phyloP scores from a whole-genome alignment of 306 rosid genomes.

The Pyrus betulifolia region DNA sequence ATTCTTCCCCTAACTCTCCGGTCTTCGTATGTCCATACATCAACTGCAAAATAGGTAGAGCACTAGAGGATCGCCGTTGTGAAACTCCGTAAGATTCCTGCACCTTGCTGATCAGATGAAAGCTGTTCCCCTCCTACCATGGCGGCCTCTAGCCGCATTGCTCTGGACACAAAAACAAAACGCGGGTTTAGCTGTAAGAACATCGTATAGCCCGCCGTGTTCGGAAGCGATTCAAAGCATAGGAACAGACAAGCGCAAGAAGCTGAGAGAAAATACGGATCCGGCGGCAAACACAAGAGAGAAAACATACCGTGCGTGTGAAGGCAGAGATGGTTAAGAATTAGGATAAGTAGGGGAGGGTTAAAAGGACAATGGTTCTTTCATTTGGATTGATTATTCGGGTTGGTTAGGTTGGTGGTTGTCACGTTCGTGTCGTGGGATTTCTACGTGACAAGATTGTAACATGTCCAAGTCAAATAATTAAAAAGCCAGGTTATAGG shows the following conservation, averaged over 20 bases:
- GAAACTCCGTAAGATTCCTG: not conserved
- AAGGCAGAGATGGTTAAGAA: slow-evolving; percentile 24
- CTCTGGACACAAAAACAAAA: not conserved
- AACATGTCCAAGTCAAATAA: slow-evolving; percentile 23
- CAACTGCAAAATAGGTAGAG: not conserved
- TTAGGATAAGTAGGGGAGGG: slow-evolving; percentile 13
- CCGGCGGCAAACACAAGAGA: slow-evolving; percentile 47
- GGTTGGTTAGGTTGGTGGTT: slow-evolving; percentile 56
- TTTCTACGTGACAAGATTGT: slow-evolving; percentile 24
- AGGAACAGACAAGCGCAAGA: slow-evolving; percentile 22
- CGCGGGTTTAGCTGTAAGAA: slow-evolving; percentile 8
- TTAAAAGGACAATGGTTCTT: slow-evolving; percentile 30
- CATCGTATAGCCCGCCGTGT: slow-evolving; percentile 47
- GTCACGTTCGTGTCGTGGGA: slow-evolving; percentile 62
- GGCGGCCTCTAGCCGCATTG: not conserved
- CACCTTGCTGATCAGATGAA: not conserved
- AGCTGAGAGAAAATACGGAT: slow-evolving; percentile 8
- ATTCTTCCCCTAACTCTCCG: slow-evolving; percentile 22
- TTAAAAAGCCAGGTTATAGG: not conserved
- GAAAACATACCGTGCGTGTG: slow-evolving; percentile 10
- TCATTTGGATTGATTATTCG: slow-evolving; percentile 45
- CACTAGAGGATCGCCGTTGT: not conserved
- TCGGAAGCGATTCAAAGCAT: not conserved
- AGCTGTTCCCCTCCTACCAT: not conserved
- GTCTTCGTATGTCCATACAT: slow-evolving; percentile 14